Base-by-base conservation (phyloP, 805 yeast genomes). In the Cyberlindnera subsufficiens region DNA sequence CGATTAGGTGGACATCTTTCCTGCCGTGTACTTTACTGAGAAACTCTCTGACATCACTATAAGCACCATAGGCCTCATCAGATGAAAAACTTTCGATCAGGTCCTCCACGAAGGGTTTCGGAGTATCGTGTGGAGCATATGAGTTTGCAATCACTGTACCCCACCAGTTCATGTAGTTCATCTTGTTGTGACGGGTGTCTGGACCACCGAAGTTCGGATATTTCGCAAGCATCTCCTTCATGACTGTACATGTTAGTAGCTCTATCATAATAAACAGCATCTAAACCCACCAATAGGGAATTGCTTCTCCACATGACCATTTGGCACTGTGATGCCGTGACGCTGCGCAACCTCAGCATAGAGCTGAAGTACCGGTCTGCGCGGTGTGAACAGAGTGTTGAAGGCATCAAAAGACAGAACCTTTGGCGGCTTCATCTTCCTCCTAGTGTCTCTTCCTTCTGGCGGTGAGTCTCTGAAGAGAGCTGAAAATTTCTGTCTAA, bases 331-430 rank as follows among this genome's bases (percentile, higher is more conserved):
- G 4, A 77, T 46, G 1, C 79, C 80, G 55, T 69, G 70, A 36
- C 66, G 66, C 6, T 54, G 40, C 0, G 78, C 78, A 5, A 80
- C 69, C 3, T 63, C 57, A 35, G 70, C 64, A 53, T 83, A 83
- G 47, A 75, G 81, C n/a, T 64, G 60, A 33, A 74, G 60, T 0
- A 82, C 73, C 0, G 85, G 76, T 25, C 62, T 61, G 16, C 65
- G 67, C 3, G 89, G 84, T 0, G 74, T 64, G 55, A 80, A 82
- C 8, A 83, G 58, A 0, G 90, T 83, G 35, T 77, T 80, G 61
- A 80, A 83, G 0, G 82, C 85, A 59, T 83, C 91, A 42, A 82
- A 71, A 1, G 88, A 77, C 0, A 83, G 60, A 4, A 80, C 56
- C 32, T 63, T 65, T 22, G 53, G 51, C 11, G 19, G 25, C n/a